These are phyloP conservation scores for Parafenestella ontariensis DNA, from an alignment of 2,329 filamentous ascomycete species.

Conservation along the genomic window DNA sequence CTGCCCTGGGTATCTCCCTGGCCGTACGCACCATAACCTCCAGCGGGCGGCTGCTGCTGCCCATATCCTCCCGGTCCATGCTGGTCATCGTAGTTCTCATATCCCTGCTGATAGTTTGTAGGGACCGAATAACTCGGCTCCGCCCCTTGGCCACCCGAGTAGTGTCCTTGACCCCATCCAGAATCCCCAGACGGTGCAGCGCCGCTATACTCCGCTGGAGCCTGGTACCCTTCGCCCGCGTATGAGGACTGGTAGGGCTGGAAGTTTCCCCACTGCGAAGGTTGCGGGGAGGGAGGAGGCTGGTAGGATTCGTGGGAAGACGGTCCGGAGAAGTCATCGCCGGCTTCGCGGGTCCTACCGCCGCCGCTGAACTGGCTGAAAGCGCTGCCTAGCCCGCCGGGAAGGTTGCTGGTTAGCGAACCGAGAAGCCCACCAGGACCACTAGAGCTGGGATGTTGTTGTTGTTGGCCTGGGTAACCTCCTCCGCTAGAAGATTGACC, in stretches of 20 bases:
- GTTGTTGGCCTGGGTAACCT: conserved; percentile 3
- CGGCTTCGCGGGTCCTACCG: conserved; percentile 33
- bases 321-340: conserved; percentile 21
- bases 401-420: conserved; percentile 25
- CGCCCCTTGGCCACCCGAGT: conserved; percentile 38
- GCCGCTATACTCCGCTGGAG: conserved; percentile 36
- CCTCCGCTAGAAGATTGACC: conserved; percentile 9
- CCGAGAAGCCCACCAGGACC: conserved; percentile 34
- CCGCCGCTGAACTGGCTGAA: conserved; percentile 28
- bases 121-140: conserved; percentile 44
- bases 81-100: conserved; percentile 34
- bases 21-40: conserved; percentile 31
- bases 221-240: conserved; percentile 36
- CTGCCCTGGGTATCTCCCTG: conserved; percentile 19
- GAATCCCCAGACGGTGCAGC: conserved; percentile 31
- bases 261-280: conserved; percentile 39
- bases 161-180: conserved; percentile 41
- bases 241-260: conserved; percentile 47
- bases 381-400: conserved; percentile 23
- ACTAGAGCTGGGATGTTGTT: conserved; percentile 18
- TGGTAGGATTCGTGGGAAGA: conserved; percentile 25
- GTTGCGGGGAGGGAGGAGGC: conserved; percentile 33
- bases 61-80: conserved; percentile 21
- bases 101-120: conserved; percentile 48
- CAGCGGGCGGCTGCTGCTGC: conserved; percentile 20